phyloP scores from a whole-genome alignment of 1,284 basidiomycete genomes.

The Pyrrhoderma lamaoense region DNA sequence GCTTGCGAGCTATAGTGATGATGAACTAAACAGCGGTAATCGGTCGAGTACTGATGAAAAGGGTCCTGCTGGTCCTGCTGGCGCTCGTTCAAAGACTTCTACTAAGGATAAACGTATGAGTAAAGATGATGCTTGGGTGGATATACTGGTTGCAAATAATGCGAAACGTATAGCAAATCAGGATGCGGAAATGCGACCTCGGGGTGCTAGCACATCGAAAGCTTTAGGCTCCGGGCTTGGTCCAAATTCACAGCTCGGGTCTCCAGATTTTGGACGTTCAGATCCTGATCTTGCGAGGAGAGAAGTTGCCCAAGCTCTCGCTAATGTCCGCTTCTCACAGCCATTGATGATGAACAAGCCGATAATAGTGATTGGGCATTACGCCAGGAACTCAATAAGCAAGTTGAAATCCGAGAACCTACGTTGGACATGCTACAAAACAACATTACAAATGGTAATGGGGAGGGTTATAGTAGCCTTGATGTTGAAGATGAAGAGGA shows the following conservation, averaged over 20 bases:
- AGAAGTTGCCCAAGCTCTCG: slow-evolving; percentile 65
- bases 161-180: slow-evolving; percentile 52
- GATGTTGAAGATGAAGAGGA: slow-evolving; percentile 15
- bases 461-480: slow-evolving; percentile 18
- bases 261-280: slow-evolving; percentile 26
- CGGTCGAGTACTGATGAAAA: slow-evolving; percentile 21
- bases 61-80: slow-evolving; percentile 25
- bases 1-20: slow-evolving; percentile 58
- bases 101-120: slow-evolving; percentile 49
- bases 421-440: slow-evolving; percentile 18
- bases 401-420: slow-evolving; percentile 20
- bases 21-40: slow-evolving; percentile 35
- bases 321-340: slow-evolving; percentile 50
- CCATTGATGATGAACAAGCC: slow-evolving; percentile 25
- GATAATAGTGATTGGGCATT: slow-evolving; percentile 34
- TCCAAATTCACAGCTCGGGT: slow-evolving; percentile 25
- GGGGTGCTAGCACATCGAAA: slow-evolving; percentile 14
- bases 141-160: slow-evolving; percentile 72
- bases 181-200: slow-evolving; percentile 38
- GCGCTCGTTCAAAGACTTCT: slow-evolving; percentile 17
- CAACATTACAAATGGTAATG: not conserved
- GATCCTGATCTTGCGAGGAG: slow-evolving; percentile 68
- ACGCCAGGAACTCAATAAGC: slow-evolving; percentile 24
- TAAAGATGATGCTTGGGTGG: slow-evolving; percentile 74
- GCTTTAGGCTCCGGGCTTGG: not conserved